Evolutionary conservation across 2,329 filamentous ascomycete genomes (phyloP).

Genomic region (Diaporthe nobilis): DNA sequence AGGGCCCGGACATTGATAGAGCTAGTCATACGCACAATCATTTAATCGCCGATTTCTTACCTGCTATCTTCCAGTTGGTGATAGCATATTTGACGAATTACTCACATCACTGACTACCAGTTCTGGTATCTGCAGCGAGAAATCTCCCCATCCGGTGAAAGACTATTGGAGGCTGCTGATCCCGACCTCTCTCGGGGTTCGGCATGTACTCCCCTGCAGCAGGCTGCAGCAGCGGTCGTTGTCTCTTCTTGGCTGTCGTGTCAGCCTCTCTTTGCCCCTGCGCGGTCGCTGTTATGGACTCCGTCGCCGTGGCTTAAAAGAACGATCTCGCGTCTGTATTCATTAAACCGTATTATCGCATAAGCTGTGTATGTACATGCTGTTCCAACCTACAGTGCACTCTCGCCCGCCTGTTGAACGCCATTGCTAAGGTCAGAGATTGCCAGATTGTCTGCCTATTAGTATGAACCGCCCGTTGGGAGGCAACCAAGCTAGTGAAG

Average conservation of each 20-base stretch:
- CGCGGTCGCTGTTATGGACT: slow-evolving; percentile 1
- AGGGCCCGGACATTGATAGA: neutral
- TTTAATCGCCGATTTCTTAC: neutral
- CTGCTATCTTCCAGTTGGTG: neutral
- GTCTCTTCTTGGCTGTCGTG: slow-evolving; percentile 15
- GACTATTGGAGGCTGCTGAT: slow-evolving; percentile 13
- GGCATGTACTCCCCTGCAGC: slow-evolving; percentile 17
- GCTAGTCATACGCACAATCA: neutral
- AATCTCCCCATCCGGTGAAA: neutral
- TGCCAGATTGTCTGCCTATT: slow-evolving; percentile 31
- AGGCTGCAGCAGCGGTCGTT: neutral
- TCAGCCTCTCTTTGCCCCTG: neutral
- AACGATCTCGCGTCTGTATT: slow-evolving; percentile 42
- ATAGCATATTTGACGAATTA: neutral
- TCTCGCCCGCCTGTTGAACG: slow-evolving; percentile 40
- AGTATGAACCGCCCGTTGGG: slow-evolving; percentile 19
- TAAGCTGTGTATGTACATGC: slow-evolving; percentile 42
- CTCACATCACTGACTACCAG: neutral
- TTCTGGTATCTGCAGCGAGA: neutral
- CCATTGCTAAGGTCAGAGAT: slow-evolving; percentile 39
- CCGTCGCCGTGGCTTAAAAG: slow-evolving; percentile 25
- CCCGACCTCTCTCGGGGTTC: slow-evolving; percentile 22
- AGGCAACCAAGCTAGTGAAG: slow-evolving; percentile 19
- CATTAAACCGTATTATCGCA: slow-evolving; percentile 43
- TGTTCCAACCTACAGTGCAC: slow-evolving; percentile 38